These are phyloP conservation scores for Aspergillus sp. DNA, from an alignment of 2,329 filamentous ascomycete genomes.

Conservation along the genomic window DNA sequence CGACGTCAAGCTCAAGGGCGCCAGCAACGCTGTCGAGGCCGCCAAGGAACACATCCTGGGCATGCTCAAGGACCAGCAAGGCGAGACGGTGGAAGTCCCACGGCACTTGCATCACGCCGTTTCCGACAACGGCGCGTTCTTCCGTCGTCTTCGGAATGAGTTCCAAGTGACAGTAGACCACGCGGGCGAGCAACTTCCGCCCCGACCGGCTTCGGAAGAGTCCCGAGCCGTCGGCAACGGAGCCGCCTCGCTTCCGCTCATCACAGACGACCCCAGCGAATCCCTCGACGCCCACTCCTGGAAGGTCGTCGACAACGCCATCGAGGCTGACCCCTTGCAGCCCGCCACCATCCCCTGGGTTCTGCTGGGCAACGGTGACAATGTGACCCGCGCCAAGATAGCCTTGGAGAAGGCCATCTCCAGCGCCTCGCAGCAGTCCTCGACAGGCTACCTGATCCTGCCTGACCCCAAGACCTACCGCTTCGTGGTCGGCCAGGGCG, in stretches of 20 bases:
- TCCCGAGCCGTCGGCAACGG: slow-evolving; percentile 51
- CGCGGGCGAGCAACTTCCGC: slow-evolving; percentile 68
- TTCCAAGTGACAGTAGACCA: slow-evolving; percentile 88
- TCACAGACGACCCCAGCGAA: slow-evolving; percentile 73
- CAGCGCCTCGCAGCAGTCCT: slow-evolving; percentile 45
- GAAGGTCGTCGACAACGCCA: slow-evolving; percentile 61
- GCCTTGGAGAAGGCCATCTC: slow-evolving; percentile 65
- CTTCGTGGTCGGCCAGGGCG: slow-evolving; percentile 80
- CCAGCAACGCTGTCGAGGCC: slow-evolving; percentile 69
- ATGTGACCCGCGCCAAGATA: slow-evolving; percentile 72
- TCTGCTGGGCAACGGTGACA: slow-evolving; percentile 70
- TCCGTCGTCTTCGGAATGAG: slow-evolving; percentile 81
- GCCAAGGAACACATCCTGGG: slow-evolving; percentile 75
- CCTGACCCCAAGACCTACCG: slow-evolving; percentile 86
- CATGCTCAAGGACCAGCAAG: slow-evolving; percentile 77
- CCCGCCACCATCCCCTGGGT: slow-evolving; percentile 64
- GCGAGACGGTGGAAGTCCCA: slow-evolving; percentile 80
- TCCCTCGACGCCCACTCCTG: slow-evolving; percentile 68
- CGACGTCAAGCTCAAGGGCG: slow-evolving; percentile 77
- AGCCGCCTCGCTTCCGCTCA: slow-evolving; percentile 65
- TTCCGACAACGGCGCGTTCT: slow-evolving; percentile 79
- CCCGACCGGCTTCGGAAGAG: slow-evolving; percentile 54
- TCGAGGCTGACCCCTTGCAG: slow-evolving; percentile 20
- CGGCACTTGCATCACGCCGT: slow-evolving; percentile 75
- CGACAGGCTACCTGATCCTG: slow-evolving; percentile 80